Conservation (phyloP, 1,284 basidiomycete species). For the Cryptococcus maquisensis region DNA sequence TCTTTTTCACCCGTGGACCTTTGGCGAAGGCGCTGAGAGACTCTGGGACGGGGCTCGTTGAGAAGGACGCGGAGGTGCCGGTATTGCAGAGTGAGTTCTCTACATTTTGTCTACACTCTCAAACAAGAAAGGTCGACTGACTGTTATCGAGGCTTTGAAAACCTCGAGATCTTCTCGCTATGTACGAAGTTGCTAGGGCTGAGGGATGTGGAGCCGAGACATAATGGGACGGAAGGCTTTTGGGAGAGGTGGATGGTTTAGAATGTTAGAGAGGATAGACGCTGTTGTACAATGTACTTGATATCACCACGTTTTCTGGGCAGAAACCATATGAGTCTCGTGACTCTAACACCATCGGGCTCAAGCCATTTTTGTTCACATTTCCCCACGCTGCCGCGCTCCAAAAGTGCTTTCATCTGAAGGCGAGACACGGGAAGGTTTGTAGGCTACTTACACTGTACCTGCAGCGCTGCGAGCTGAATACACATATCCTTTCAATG, state of each 20-base stretch:
- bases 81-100: conserved; percentile 57
- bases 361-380: too few relatives aligned
- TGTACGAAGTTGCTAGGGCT: conserved; percentile 70
- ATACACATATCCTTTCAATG: too few relatives aligned
- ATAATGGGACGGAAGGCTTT: conserved; percentile 62
- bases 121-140: neutral
- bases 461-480: too few relatives aligned
- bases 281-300: too few relatives aligned
- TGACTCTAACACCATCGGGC: too few relatives aligned
- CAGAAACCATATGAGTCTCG: too few relatives aligned
- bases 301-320: too few relatives aligned
- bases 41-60: conserved; percentile 29
- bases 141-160: conserved; percentile 58
- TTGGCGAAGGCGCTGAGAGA: conserved; percentile 66
- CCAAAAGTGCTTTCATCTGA: too few relatives aligned
- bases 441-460: too few relatives aligned
- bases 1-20: conserved; percentile 85
- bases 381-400: too few relatives aligned
- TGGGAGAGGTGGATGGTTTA: conserved; percentile 13
- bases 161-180: conserved; percentile 79
- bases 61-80: conserved; percentile 55
- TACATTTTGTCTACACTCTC: neutral
- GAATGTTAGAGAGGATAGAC: too few relatives aligned
- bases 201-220: conserved; percentile 57
- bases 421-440: too few relatives aligned